Base-by-base conservation (phyloP, 73 alveolate genomes). In the Symbiodinium pilosum region DNA sequence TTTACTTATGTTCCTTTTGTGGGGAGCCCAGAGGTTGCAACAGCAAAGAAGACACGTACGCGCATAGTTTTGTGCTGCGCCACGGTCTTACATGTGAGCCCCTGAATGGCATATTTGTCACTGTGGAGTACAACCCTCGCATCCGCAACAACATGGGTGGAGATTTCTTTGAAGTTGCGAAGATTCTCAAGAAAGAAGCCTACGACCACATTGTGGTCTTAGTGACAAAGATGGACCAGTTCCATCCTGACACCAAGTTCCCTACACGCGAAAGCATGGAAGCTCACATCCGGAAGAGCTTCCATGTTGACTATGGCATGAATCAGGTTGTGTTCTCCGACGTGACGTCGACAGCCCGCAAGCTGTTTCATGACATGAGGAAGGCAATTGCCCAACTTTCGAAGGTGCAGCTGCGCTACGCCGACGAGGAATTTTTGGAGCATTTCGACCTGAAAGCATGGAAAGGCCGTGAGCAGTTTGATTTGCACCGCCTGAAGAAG, bases 121-220 rank as follows among this genome's bases (percentile, higher is more conserved):
- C 93, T 0, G 36, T 86, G 93, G 93, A 86, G 84, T 86, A 86
- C 83, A 86, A 52, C 83, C 93, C 93, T 9, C 93, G 93, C 40
- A 86, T 86, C 93, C 93, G 93, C 93, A 86, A 52, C 93, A 86
- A 86, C 93, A 86, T 86, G 93, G 93, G 93, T 0, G 93, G 93
- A 86, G 93, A 86, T 30, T 86, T 86, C 84, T 86, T 52, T 43
- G 93, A 86, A 86, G 84, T 86, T 26, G 68, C 93, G 38, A 86
- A 86, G 56, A 86, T 86, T 43, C 93, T 86, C 84, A 86, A 86
- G 93, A 32, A 86, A 56, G 93, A 86, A 41, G 93, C 93, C 41
- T 86, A 52, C 41, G 93, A 86, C 84, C 84, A 52, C 59, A 86
- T 86, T 30, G 84, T 86, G 30, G 93, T 86, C 26, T 44, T 86